Conservation (phyloP, 345 rosid species). For the Citrus unshiu region DNA sequence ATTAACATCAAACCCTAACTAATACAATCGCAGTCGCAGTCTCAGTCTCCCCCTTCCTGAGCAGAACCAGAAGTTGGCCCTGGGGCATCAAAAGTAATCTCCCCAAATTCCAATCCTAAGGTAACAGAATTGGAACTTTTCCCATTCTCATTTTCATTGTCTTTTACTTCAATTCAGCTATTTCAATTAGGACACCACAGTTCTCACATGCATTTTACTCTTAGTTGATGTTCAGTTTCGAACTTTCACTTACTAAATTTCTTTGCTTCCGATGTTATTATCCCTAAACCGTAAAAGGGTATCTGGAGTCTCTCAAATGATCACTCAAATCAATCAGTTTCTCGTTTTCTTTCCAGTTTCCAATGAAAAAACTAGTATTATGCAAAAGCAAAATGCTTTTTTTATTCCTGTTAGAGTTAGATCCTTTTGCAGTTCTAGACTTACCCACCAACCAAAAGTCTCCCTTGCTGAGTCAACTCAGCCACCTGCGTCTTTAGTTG, state of each 20-base stretch:
- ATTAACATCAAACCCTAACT: neutral
- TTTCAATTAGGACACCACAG: neutral
- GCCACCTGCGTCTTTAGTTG: slow-evolving; percentile 19
- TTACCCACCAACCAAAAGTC: slow-evolving; percentile 19
- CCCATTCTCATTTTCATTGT: neutral
- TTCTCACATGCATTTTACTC: neutral
- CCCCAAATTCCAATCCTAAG: neutral
- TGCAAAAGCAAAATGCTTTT: slow-evolving; percentile 23
- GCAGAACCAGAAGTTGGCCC: neutral
- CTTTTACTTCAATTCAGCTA: neutral
- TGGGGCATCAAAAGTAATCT: too few relatives aligned
- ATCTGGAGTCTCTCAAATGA: slow-evolving; percentile 28
- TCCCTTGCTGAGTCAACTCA: slow-evolving; percentile 23
- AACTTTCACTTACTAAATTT: neutral
- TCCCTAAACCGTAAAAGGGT: slow-evolving; percentile 23
- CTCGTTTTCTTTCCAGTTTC: slow-evolving; percentile 23
- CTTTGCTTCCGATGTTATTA: slow-evolving; percentile 34
- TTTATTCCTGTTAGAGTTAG: slow-evolving; percentile 26
- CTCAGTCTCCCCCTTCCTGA: neutral
- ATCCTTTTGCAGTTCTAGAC: slow-evolving; percentile 24
- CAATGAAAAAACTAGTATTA: slow-evolving; percentile 19
- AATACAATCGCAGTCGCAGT: neutral
- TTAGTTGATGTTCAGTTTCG: neutral
- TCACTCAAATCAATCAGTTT: slow-evolving; percentile 26
- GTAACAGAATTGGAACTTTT: neutral